These are phyloP conservation scores for Metschnikowia amazonensis DNA, from an alignment of 805 yeast species.

Conservation along the genomic window DNA sequence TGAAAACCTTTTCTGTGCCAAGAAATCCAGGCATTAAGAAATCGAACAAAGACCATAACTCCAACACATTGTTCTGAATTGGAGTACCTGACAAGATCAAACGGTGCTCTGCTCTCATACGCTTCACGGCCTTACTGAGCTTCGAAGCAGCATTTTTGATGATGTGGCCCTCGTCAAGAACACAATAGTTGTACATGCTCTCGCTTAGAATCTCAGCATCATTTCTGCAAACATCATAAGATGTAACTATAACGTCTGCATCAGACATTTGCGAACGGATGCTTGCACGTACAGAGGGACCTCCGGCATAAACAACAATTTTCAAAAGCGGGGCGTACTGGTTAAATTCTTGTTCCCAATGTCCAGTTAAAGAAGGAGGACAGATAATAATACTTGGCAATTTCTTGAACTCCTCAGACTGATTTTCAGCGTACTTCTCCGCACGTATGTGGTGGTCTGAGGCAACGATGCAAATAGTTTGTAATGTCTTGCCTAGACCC, in stretches of 20 bases:
- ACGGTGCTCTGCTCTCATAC: slow-evolving; percentile 80
- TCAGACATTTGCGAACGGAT: slow-evolving; percentile 49
- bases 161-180: slow-evolving; percentile 95
- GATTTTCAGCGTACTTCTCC: slow-evolving; percentile 59
- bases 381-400: slow-evolving; percentile 86
- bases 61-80: slow-evolving; percentile 93
- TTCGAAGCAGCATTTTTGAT: slow-evolving; percentile 90
- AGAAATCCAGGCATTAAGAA: slow-evolving; percentile 98
- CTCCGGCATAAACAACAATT: slow-evolving; percentile 88
- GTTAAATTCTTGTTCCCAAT: slow-evolving; percentile 94
- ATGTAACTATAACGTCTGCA: slow-evolving; percentile 87
- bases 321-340: slow-evolving; percentile 86
- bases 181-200: slow-evolving; percentile 85
- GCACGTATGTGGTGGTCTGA: slow-evolving; percentile 89
- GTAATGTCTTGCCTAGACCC: slow-evolving; percentile 98
- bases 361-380: slow-evolving; percentile 97
- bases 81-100: slow-evolving; percentile 95
- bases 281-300: slow-evolving; percentile 65
- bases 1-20: slow-evolving; percentile 91
- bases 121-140: slow-evolving; percentile 82
- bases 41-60: slow-evolving; percentile 96
- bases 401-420: slow-evolving; percentile 61
- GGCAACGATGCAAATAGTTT: slow-evolving; percentile 94
- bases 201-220: slow-evolving; percentile 63
- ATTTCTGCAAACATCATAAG: slow-evolving; percentile 94